Percentiles rank a stretch among this genome's conserved stretches.
These are phyloP conservation scores for Rubroboletus pulcherrimus DNA, from an alignment of 768 basidiomycete genomes.

Conservation along the genomic window DNA sequence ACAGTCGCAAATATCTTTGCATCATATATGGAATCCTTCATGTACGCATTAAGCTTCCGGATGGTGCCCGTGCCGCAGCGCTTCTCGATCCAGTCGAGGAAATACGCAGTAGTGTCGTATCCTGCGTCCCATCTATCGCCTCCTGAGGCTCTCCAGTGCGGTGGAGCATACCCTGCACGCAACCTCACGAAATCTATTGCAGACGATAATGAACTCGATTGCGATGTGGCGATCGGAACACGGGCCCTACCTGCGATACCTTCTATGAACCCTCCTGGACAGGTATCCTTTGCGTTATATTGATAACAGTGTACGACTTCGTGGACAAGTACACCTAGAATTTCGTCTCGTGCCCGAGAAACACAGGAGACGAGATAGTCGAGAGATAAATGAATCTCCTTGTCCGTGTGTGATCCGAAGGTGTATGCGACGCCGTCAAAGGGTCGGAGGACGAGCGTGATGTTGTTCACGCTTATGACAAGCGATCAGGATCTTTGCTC, in stretches of 20 bases:
- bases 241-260: slow-evolving; percentile 65
- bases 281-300: slow-evolving; percentile 55
- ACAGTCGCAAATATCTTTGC: slow-evolving; percentile 49
- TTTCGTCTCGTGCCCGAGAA: slow-evolving; percentile 52
- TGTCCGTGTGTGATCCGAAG: slow-evolving; percentile 49
- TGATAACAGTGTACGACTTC: slow-evolving; percentile 82
- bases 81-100: slow-evolving; percentile 64
- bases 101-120: slow-evolving; percentile 71
- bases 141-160: slow-evolving; percentile 59
- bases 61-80: slow-evolving; percentile 52
- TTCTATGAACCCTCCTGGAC: slow-evolving; percentile 71
- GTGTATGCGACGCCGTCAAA: slow-evolving; percentile 75
- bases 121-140: slow-evolving; percentile 69
- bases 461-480: slow-evolving; percentile 43
- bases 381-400: slow-evolving; percentile 73
- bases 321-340: slow-evolving; percentile 66
- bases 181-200: slow-evolving; percentile 66
- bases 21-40: slow-evolving; percentile 50
- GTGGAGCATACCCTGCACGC: slow-evolving; percentile 53
- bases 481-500: slow-evolving; percentile 6
- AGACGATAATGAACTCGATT: neutral
- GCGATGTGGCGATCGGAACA: neutral
- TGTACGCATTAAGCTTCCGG: slow-evolving; percentile 50
- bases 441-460: slow-evolving; percentile 56
- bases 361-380: slow-evolving; percentile 51